Percentiles rank a stretch among this genome's conserved stretches.
phyloP scores from a whole-genome alignment of 2,329 filamentous ascomycete genomes.

The Colletotrichum sp. region DNA sequence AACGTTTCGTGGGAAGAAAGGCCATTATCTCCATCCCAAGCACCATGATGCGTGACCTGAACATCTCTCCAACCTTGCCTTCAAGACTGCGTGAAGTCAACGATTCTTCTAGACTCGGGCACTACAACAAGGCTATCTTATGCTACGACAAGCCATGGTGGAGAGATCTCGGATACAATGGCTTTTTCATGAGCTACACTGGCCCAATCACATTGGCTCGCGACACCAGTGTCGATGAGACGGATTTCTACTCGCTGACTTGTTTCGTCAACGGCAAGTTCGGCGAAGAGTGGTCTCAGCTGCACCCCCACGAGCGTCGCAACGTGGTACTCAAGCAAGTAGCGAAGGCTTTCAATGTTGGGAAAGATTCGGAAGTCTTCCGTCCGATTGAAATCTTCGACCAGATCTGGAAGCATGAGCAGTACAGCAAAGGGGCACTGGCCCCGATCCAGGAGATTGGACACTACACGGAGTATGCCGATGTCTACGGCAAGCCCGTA shows the following conservation, averaged over 20 bases:
- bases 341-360: slow-evolving; percentile 29
- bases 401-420: slow-evolving; percentile 37
- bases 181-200: slow-evolving; percentile 42
- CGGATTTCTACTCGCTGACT: slow-evolving; percentile 37
- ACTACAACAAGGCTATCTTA: slow-evolving; percentile 48
- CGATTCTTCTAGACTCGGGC: slow-evolving; percentile 40
- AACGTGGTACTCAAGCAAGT: slow-evolving; percentile 39
- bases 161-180: slow-evolving; percentile 37
- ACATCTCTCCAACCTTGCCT: slow-evolving; percentile 50
- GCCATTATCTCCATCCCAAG: slow-evolving; percentile 55
- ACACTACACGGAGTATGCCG: slow-evolving; percentile 29
- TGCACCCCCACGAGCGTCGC: slow-evolving; percentile 30
- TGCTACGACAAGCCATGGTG: slow-evolving; percentile 38
- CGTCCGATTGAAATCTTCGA: slow-evolving; percentile 34
- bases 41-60: slow-evolving; percentile 49
- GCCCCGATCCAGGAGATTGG: slow-evolving; percentile 36
- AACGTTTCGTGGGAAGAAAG: slow-evolving; percentile 37
- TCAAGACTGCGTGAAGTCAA: slow-evolving; percentile 36
- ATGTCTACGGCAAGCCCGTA: slow-evolving; percentile 35
- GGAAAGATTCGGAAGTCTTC: slow-evolving; percentile 23
- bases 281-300: slow-evolving; percentile 38
- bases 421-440: slow-evolving; percentile 37
- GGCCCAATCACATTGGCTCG: slow-evolving; percentile 44
- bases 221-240: slow-evolving; percentile 42
- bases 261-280: slow-evolving; percentile 45